A percentile compares a stretch with the other conserved stretches of the same genome.
Conservation (phyloP, 108 stramenopile genomes). For the Schizochytrium sp. region DNA sequence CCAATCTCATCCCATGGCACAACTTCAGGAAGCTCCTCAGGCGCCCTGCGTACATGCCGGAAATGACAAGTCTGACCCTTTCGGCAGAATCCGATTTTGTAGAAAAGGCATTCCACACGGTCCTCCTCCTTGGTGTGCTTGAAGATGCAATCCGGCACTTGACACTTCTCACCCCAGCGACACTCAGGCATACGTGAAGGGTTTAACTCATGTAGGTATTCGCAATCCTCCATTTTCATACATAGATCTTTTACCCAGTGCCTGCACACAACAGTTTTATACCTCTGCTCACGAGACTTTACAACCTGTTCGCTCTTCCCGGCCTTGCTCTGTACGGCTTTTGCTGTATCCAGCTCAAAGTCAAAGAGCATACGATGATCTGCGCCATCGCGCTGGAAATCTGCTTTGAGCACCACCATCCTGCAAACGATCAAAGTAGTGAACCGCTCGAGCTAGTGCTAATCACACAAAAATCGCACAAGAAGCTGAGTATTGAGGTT, state of each 20-base stretch:
- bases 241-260: constrained; percentile 56
- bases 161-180: constrained; percentile 57
- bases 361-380: constrained; percentile 46
- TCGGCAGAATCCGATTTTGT: constrained; percentile 52
- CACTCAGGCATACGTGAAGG: constrained; percentile 23
- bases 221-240: constrained; percentile 60
- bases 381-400: constrained; percentile 59
- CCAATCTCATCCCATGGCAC: constrained; percentile 51
- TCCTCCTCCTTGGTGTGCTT: constrained; percentile 61
- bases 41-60: constrained; percentile 14
- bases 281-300: constrained; percentile 45
- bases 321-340: not conserved
- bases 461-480: no score
- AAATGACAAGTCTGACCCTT: constrained; percentile 50
- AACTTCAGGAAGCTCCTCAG: constrained; percentile 29
- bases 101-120: constrained; percentile 44
- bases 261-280: constrained; percentile 45
- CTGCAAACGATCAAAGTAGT: no score
- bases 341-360: constrained; percentile 30
- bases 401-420: constrained; percentile 38
- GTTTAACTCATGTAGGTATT: constrained; percentile 50
- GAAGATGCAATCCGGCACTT: constrained; percentile 57
- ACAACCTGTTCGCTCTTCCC: not conserved
- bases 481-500: no score
- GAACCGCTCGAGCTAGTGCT: no score